Base-by-base conservation (phyloP, 805 yeast genomes). In the Saccharomycopsis sp. region DNA sequence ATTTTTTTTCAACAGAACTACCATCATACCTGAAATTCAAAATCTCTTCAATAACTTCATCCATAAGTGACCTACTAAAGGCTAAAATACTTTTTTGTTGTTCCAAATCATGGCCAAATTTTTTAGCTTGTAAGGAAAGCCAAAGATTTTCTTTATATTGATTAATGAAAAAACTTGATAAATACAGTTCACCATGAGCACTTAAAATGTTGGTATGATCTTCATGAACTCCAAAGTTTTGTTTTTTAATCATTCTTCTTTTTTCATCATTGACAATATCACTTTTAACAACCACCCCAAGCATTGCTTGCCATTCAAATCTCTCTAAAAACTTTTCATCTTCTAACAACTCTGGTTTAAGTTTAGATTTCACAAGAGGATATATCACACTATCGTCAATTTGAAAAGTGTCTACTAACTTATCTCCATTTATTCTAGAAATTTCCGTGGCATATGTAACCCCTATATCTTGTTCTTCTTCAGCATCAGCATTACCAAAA, bases 291-390 rank as follows among this genome's bases (percentile, higher is more conserved):
- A 92, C 97, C 2, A 87, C 72, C 9, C 83, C 72, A 36, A 92
- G 67, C 95, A 92, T 86, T 0, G 89, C 74, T 59, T 92, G 97
- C 98, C 98, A 92, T 60, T 87, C 95, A 10, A 88, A 64, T 36
- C 97, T 69, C 54, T 87, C 96, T 9, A 76, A 52, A 5, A 79
- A 76, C 19, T 52, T 49, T 5, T 64, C 59, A 40, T 61, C 58
- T 3, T 59, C 48, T 4, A 55, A 41, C 10, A 60, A 42, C 23
- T 50, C 47, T 2, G 49, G 42, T 40, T 37, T 20, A 44, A 29
- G 28, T 48, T 42, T 31, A 40, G 54, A 23, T 44, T 48, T 42
- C 3, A 21, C 49, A 47, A 43, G 40, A 23, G 36, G 57, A 43
- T 30, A 51, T 31, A 33, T 44, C 35, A 14, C 49, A 12, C 50